Conservation (phyloP, 345 rosid species). For the Nasturtium officinale region DNA sequence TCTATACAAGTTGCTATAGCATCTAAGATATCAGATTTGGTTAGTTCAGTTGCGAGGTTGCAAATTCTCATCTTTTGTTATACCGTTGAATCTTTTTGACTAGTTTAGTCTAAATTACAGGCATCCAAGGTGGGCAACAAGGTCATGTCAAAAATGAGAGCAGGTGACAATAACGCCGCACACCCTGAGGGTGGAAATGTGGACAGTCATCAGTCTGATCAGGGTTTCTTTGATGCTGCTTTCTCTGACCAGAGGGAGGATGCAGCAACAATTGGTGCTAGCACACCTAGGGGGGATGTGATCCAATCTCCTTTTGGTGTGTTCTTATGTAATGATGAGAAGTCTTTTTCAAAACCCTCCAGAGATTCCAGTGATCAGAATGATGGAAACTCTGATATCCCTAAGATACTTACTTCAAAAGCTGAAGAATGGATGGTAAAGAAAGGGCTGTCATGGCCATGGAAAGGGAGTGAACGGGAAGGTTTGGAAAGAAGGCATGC, state of each 20-base stretch:
- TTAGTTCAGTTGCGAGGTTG: constrained; percentile 39
- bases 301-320: constrained; percentile 60
- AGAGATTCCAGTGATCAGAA: constrained; percentile 65
- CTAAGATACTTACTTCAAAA: constrained; percentile 67
- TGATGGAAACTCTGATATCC: constrained; percentile 66
- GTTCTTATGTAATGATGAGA: constrained; percentile 57
- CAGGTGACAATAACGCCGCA: constrained; percentile 50
- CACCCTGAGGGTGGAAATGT: constrained; percentile 73
- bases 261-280: constrained; percentile 69
- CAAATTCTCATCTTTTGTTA: constrained; percentile 8
- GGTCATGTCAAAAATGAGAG: constrained; percentile 75
- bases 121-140: constrained; percentile 81
- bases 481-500: constrained; percentile 52
- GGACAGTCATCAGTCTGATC: constrained; percentile 73
- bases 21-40: constrained; percentile 87
- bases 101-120: constrained; percentile 47
- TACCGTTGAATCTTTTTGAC: constrained; percentile 13
- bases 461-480: constrained; percentile 84
- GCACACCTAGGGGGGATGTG: constrained; percentile 74
- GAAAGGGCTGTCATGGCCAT: constrained; percentile 92
- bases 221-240: constrained; percentile 63
- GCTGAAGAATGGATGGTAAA: constrained; percentile 85
- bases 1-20: constrained; percentile 85
- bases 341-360: constrained; percentile 48
- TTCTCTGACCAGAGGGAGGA: constrained; percentile 72